phyloP scores from a whole-genome alignment of 495 filamentous ascomycete species.

The Halenospora varia region DNA sequence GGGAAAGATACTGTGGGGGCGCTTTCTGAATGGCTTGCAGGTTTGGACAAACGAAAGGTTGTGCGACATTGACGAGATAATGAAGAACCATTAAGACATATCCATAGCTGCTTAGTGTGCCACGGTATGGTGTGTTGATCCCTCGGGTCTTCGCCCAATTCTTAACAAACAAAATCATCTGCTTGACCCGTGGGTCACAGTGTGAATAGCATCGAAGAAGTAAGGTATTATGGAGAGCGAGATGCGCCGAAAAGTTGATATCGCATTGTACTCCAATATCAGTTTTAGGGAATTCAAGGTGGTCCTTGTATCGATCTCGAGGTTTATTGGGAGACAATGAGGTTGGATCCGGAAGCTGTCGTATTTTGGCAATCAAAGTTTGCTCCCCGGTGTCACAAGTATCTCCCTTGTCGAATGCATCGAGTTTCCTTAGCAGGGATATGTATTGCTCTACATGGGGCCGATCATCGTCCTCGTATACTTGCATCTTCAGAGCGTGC shows the following conservation, averaged over 20 bases:
- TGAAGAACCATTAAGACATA: slow-evolving; percentile 94
- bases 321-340: slow-evolving; percentile 19
- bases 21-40: slow-evolving; percentile 54
- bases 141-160: slow-evolving; percentile 75
- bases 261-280: slow-evolving; percentile 74
- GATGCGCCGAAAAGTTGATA: slow-evolving; percentile 77
- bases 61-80: slow-evolving; percentile 73
- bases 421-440: slow-evolving; percentile 26
- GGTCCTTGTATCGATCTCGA: slow-evolving; percentile 45
- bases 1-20: slow-evolving; percentile 33
- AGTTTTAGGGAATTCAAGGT: slow-evolving; percentile 65
- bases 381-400: neutral
- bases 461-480: slow-evolving; percentile 30
- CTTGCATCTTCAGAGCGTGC: slow-evolving; percentile 35
- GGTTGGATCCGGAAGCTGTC: slow-evolving; percentile 25
- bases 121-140: slow-evolving; percentile 78
- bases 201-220: slow-evolving; percentile 73
- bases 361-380: slow-evolving; percentile 18
- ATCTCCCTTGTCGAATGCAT: neutral
- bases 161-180: slow-evolving; percentile 80
- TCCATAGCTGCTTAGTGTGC: slow-evolving; percentile 79
- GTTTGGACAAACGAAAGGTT: slow-evolving; percentile 76
- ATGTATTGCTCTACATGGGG: slow-evolving; percentile 38
- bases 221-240: slow-evolving; percentile 74
- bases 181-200: slow-evolving; percentile 66